phyloP scores from a whole-genome alignment of 2,329 filamentous ascomycete species.

The Sclerotinia glacialis region DNA sequence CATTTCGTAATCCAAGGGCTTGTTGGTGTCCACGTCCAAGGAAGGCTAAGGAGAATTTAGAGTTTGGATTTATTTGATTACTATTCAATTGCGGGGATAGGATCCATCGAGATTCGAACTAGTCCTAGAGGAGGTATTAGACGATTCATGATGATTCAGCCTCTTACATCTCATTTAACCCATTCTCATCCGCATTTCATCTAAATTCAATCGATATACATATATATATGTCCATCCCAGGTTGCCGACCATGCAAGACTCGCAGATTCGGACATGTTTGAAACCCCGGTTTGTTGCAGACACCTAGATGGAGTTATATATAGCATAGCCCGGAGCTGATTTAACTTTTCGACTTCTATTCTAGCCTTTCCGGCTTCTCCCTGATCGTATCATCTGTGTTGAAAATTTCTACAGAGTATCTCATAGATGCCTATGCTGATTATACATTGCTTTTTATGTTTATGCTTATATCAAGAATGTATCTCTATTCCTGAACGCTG shows the following conservation, averaged over 20 bases:
- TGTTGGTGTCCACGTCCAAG: neutral
- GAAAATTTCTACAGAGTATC: neutral
- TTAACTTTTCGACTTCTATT: neutral
- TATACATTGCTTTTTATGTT: neutral
- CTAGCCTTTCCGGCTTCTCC: neutral
- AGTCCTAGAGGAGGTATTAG: neutral
- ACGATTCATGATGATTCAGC: neutral
- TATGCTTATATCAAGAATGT: slow-evolving; percentile 16
- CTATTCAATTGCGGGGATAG: no score
- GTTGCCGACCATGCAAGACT: neutral
- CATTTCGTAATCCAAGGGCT: neutral
- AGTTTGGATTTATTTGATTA: no score
- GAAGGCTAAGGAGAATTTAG: neutral
- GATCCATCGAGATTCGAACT: no score
- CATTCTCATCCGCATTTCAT: no score
- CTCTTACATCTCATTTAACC: no score
- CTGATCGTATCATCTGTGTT: neutral
- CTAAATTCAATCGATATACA: no score
- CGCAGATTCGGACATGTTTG: neutral
- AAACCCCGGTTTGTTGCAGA: neutral
- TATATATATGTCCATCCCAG: neutral
- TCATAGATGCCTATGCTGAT: neutral
- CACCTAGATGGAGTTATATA: neutral
- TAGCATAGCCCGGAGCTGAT: no score
- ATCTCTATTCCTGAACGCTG: slow-evolving; percentile 32